phyloP scores from a whole-genome alignment of 129 eudicot species.

The Lactuca saligna region DNA sequence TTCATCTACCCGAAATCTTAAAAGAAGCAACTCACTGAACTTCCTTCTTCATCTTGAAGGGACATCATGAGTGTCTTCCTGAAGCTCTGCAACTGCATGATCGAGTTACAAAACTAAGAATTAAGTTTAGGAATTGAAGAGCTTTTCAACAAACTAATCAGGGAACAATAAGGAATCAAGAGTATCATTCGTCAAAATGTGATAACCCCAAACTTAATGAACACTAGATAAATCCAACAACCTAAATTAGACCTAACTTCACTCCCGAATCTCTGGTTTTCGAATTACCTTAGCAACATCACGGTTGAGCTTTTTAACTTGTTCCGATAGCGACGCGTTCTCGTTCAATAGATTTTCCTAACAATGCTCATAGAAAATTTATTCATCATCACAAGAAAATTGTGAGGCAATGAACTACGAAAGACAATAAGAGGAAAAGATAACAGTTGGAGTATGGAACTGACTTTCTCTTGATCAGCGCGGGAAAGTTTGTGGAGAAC shows the following conservation, averaged over 20 bases:
- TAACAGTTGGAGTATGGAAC: conserved; percentile 1
- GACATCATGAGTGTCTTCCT: conserved; percentile 89
- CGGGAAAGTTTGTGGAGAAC: conserved; percentile 48
- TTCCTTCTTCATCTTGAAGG: conserved; percentile 86
- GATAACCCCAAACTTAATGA: conserved; percentile 2
- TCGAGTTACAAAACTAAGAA: conserved; percentile 7
- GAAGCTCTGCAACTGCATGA: conserved; percentile 87
- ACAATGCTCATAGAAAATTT: not conserved
- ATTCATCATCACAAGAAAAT: not conserved
- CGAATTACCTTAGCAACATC: conserved; percentile 87
- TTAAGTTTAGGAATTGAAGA: not conserved
- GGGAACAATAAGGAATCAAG: conserved; percentile 4
- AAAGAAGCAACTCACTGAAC: conserved; percentile 52
- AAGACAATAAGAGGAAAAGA: not conserved
- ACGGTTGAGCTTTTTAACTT: conserved; percentile 87
- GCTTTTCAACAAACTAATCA: not conserved
- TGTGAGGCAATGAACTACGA: not conserved
- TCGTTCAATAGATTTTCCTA: conserved; percentile 71
- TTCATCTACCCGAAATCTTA: not conserved
- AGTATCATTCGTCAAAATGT: not conserved
- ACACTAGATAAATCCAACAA: too few relatives aligned
- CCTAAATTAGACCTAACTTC: too few relatives aligned
- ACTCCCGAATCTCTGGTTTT: too few relatives aligned
- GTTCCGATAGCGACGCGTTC: conserved; percentile 58
- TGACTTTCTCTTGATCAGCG: conserved; percentile 70